Conservation (phyloP, 192 early-diverging fungal genomes). For the Allomyces arbusculus region DNA sequence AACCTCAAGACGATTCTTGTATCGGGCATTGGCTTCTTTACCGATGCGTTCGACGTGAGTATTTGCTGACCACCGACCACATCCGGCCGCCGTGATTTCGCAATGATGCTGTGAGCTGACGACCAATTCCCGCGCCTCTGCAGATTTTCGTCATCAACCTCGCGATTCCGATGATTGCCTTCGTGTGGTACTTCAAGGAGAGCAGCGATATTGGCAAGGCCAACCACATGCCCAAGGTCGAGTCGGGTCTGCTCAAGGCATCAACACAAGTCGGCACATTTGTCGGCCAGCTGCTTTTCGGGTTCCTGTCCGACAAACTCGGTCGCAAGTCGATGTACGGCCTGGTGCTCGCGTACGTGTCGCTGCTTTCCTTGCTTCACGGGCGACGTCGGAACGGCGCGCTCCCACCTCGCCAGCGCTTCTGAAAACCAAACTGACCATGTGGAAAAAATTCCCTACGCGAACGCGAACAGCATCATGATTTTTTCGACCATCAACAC, state of each 20-base stretch:
- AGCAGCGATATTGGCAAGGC: slow-evolving; percentile 18
- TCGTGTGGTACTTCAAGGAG: slow-evolving; percentile 30
- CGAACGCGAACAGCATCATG: neutral
- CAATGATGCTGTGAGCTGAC: too few species aligned
- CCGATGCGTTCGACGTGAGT: slow-evolving; percentile 65
- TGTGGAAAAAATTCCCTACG: too few species aligned
- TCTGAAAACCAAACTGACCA: too few species aligned
- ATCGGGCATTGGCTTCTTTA: slow-evolving; percentile 43
- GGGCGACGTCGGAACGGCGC: too few species aligned
- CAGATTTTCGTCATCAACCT: slow-evolving; percentile 72
- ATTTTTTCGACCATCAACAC: slow-evolving; percentile 47
- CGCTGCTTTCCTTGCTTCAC: slow-evolving; percentile 7
- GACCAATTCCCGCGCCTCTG: too few species aligned
- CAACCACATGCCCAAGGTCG: slow-evolving; percentile 28
- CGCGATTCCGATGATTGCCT: slow-evolving; percentile 58
- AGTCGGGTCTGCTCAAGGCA: slow-evolving; percentile 69
- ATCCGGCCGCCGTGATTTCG: too few species aligned
- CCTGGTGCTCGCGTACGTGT: slow-evolving; percentile 75
- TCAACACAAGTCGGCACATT: slow-evolving; percentile 75
- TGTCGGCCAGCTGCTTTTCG: slow-evolving; percentile 77
- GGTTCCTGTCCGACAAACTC: slow-evolving; percentile 65
- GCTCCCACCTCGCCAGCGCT: too few species aligned
- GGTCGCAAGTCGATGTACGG: slow-evolving; percentile 83
- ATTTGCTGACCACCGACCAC: too few species aligned
- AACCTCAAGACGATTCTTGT: neutral